Evolutionary conservation across 2,329 filamentous ascomycete genomes (phyloP), one percentile per base, ranked within the genome.

Genomic region (Epichloe scottii): DNA sequence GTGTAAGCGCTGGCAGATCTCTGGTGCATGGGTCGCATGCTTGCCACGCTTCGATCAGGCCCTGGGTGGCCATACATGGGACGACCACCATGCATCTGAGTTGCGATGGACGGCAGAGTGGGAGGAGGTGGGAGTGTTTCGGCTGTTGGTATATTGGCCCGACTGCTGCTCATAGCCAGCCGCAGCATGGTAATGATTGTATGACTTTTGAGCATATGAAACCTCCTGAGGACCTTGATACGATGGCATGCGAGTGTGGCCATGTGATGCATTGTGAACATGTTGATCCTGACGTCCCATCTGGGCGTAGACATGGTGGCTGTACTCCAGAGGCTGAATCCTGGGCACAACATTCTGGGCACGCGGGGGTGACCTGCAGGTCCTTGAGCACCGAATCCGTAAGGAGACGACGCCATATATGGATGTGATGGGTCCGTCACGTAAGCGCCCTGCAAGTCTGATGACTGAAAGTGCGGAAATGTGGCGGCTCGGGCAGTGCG

Each of bases 81-180:
- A 11, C 34, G 30, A 35, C 14, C 19, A 17, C 33, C 38, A 14
- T 56, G 46, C 26, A 61, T 53, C n/a, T 60, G 60, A 10, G 55
- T 42, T 23, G 53, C 52, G 49, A 62, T 59, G 2, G 60, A 58
- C 3, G 60, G 60, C n/a, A 62, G 51, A 4, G 54, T 57, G n/a
- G 53, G 44, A 12, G 50, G 55, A n/a, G 50, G 51, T 47, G 26
- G 37, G 15, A 35, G 38, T 50, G 19, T 26, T 46, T 48, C 48
- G 53, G 23, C 46, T 48, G 15, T n/a, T 46, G 33, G 30, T 37
- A 34, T 50, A 19, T 21, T 26, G 33, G 15, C 40, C 8, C n/a
- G 21, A 26, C n/a, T 46, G 40, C 10, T 54, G 52, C 10, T 30
- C 34, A 21, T 43, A 37, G 43, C 19, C 30, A 14, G 33, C 21